These are phyloP conservation scores for Acer negundo DNA, from an alignment of 345 rosid genomes.

Conservation along the genomic window DNA sequence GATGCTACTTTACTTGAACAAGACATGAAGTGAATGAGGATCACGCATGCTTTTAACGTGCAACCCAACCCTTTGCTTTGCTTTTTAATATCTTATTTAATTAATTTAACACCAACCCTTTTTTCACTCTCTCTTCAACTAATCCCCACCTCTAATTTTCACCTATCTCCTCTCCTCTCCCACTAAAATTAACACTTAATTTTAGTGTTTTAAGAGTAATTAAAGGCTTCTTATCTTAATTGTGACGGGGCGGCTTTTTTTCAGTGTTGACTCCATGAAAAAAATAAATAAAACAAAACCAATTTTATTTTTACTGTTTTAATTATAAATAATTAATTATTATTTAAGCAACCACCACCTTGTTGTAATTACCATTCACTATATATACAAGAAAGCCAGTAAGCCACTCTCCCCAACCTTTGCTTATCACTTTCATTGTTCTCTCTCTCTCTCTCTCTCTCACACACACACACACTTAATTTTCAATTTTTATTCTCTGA, in stretches of 20 bases:
- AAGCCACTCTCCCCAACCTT: conserved; percentile 39
- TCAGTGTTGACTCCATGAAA: conserved; percentile 22
- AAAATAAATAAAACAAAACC: not conserved
- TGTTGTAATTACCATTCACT: conserved; percentile 36
- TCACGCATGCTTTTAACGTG: conserved; percentile 40
- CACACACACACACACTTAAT: conserved; percentile 1
- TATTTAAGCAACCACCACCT: conserved; percentile 40
- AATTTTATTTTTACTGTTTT: not conserved
- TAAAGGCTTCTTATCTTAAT: no score
- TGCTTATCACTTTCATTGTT: conserved; percentile 8
- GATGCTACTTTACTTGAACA: conserved; percentile 31
- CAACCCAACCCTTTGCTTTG: conserved; percentile 20
- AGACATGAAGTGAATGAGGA: conserved; percentile 38
- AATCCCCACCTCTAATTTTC: conserved; percentile 20
- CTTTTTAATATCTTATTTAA: conserved; percentile 16
- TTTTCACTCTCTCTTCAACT: conserved; percentile 15
- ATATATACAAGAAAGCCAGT: conserved; percentile 28
- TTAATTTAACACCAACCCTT: not conserved
- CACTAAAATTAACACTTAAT: not conserved
- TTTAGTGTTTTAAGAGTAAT: conserved; percentile 9
- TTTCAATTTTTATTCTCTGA: conserved; percentile 11
- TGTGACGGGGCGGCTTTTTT: conserved; percentile 35
- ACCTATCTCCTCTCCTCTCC: conserved; percentile 11
- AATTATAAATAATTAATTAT: not conserved
- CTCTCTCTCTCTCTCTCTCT: not conserved